phyloP scores from a whole-genome alignment of 192 early-diverging fungal genomes.

The Lunasporangiospora selenospora region DNA sequence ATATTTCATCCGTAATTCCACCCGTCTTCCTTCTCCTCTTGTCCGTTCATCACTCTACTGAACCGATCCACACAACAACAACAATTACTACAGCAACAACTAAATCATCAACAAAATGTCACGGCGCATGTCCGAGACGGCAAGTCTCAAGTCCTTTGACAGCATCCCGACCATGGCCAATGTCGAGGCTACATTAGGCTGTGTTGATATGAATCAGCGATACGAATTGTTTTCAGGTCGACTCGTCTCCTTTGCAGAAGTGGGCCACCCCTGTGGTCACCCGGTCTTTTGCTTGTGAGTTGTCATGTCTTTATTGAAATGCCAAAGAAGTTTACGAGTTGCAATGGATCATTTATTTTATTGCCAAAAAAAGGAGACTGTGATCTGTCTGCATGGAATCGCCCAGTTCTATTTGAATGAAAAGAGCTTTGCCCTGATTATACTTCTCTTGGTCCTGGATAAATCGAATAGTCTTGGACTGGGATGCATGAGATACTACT shows the following conservation, averaged over 20 bases:
- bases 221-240: slow-evolving; percentile 48
- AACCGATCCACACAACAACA: background rate
- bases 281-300: slow-evolving; percentile 52
- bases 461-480: slow-evolving; percentile 33
- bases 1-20: no score
- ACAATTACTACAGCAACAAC: background rate
- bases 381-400: no score
- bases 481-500: slow-evolving; percentile 53
- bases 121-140: slow-evolving; percentile 46
- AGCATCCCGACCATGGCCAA: slow-evolving; percentile 48
- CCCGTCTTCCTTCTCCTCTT: background rate
- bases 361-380: no score
- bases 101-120: slow-evolving; percentile 37
- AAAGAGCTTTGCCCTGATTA: no score
- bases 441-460: no score
- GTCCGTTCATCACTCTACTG: background rate
- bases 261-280: slow-evolving; percentile 47
- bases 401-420: no score
- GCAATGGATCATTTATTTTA: slow-evolving; percentile 45
- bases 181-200: slow-evolving; percentile 42
- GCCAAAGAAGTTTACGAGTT: slow-evolving; percentile 38
- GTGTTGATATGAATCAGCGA: slow-evolving; percentile 51
- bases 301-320: no score
- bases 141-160: slow-evolving; percentile 39
- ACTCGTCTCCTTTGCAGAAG: slow-evolving; percentile 50